Evolutionary conservation across 2,329 filamentous ascomycete species (phyloP), one percentile per base, ranked within the genome.

Genomic region (Sphaceloma murrayae): DNA sequence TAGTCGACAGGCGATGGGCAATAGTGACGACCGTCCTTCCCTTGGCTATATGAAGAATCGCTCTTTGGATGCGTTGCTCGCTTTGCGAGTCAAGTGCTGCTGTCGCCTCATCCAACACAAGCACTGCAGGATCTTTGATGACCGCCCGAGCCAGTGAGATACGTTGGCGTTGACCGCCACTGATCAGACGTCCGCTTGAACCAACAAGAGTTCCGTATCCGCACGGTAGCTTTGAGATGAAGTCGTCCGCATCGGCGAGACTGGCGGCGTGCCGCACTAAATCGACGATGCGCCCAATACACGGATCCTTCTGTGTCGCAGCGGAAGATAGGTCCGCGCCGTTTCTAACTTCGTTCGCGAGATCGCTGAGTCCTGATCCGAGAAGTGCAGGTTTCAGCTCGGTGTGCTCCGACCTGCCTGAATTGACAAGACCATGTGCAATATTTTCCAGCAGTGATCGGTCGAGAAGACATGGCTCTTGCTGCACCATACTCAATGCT

Each of bases 231-330:
- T 68, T 61, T 46, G 66, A 62, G 51, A 85, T 78, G 18, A 74
- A 76, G 18, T 82, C 75, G 58, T 83, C 40, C 14, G 65, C 78
- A 57, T 82, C 77, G 0, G 79, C 78, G 19, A 79, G 64, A 9
- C 60, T 62, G 2, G 75, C 70, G 14, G 78, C 73, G 11, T 53
- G 56, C 21, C 67, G 61, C 2, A 74, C 67, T 18, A 73, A 58
- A 18, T 54, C 57, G 21, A 77, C 61, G n/a, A 80, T 70, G 45
- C 77, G 69, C 4, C 64, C 56, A 19, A 72, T 60, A 7, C 66
- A 60, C 2, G 65, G 48, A 1, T 71, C 66, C 7, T 68, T 63
- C 3, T 58, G 55, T 55, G 63, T 60, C 2, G 72, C 68, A 10
- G 66, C 66, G 4, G 57, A 53, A 9, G 61, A 53, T 5, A 79